Conservation (phyloP, 2,329 filamentous ascomycete genomes). For the Apiospora hydei region DNA sequence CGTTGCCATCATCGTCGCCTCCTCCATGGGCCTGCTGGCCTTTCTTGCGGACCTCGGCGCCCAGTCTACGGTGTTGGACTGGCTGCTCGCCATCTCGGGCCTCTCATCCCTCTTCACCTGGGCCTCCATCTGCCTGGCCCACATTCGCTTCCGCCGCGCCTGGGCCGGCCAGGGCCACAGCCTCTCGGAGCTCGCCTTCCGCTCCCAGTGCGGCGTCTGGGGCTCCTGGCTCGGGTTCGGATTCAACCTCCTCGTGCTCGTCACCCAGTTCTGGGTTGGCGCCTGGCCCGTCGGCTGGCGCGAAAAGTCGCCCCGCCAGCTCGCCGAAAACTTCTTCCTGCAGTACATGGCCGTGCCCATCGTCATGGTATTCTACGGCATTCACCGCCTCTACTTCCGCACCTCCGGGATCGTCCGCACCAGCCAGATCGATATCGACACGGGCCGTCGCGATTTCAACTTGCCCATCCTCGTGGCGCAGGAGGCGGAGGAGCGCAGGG, state of each 20-base stretch:
- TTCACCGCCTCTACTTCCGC: slow-evolving; percentile 79
- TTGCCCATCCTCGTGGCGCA: slow-evolving; percentile 79
- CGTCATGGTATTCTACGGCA: slow-evolving; percentile 71
- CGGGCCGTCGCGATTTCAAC: slow-evolving; percentile 85
- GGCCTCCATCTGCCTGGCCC: slow-evolving; percentile 85
- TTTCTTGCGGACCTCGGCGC: slow-evolving; percentile 74
- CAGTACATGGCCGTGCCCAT: slow-evolving; percentile 75
- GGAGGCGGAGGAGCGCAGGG: slow-evolving; percentile 75
- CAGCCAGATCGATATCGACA: slow-evolving; percentile 84
- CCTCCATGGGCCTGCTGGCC: slow-evolving; percentile 73
- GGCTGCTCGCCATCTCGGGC: slow-evolving; percentile 79
- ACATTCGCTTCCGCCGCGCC: slow-evolving; percentile 89
- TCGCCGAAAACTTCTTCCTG: slow-evolving; percentile 75
- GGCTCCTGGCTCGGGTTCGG: slow-evolving; percentile 83
- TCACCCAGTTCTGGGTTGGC: slow-evolving; percentile 89
- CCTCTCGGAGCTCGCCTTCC: slow-evolving; percentile 82
- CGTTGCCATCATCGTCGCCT: slow-evolving; percentile 73
- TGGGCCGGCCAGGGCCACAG: slow-evolving; percentile 74
- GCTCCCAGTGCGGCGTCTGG: slow-evolving; percentile 76
- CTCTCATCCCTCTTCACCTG: slow-evolving; percentile 81
- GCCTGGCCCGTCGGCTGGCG: slow-evolving; percentile 74
- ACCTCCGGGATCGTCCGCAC: slow-evolving; percentile 64
- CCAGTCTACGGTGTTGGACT: slow-evolving; percentile 72
- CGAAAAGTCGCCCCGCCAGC: slow-evolving; percentile 49
- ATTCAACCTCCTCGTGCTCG: slow-evolving; percentile 78